Base-by-base conservation (phyloP, 805 yeast species). In the Metschnikowia sp. region DNA sequence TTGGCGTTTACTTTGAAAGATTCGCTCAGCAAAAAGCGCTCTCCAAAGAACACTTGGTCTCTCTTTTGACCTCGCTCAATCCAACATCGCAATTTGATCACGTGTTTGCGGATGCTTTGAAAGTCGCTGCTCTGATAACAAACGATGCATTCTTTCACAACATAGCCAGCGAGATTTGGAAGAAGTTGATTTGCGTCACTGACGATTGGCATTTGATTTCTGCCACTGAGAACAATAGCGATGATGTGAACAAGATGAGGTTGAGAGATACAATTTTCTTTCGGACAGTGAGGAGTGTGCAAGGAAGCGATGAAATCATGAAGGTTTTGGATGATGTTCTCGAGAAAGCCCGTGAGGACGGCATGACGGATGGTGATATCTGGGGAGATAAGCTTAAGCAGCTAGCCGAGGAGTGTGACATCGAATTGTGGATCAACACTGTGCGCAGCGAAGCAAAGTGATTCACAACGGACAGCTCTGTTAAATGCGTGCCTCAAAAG, bases 131-230 rank as follows among this genome's bases (percentile, higher is more conserved):
- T 8, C 61, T 76, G 40, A 59, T 65, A 10, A 48, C 55, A 6
- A 64, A 66, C 48, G 71, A 68, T 22, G 39, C 42, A 12, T 32
- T 45, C 8, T 64, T 53, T 43, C 58, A 54, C 36, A 50, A 53
- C 29, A 59, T 61, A 30, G 51, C 63, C 9, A 55, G 55, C 36
- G 47, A 57, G 8, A 64, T 83, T 0, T 86, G 91, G 89, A 72
- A 78, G 53, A 69, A 90, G 51, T 69, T 84, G 39, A 63, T 86
- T 18, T 19, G 64, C 69, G 40, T 63, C 55, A 51, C 68, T 2
- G 86, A 84, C 52, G 72, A 79, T 52, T 81, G 87, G 84, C 50
- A 60, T 7, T 58, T 62, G 15, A 62, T 79, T 11, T 60, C 64
- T 6, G 49, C 62, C 32, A 58, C 68, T 6, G 65, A 71, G 45